Evolutionary conservation across 768 basidiomycete species (phyloP), one percentile per base, ranked within the genome.

Genomic region (Podaxis sp.): DNA sequence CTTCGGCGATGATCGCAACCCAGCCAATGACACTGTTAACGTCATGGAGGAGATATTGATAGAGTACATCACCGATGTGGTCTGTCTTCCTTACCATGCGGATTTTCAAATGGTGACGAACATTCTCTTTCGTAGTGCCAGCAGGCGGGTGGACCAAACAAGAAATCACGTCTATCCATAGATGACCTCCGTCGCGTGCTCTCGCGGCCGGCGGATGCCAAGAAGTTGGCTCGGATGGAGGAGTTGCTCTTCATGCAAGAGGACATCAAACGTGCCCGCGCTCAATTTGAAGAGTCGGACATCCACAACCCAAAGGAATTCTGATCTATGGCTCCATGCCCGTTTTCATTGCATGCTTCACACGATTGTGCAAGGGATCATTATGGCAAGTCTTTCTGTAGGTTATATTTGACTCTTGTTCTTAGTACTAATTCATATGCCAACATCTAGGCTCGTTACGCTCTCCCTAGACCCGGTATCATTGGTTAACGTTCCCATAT

Each of bases 1-100:
- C 30, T 97, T 96, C 74, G 95, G 95, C 11, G 95, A 97, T 72
- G 93, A 94, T 71, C 82, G 90, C 15, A 91, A 93, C 67, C 92
- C 94, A 0, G 89, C 93, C 2, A 89, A 85, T 41, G 95, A 97
- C 68, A 91, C 91, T 0, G 91, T 95, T 28, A 89, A 86, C 66
- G 90, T 96, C 41, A 91, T 96, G 92, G 94, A 96, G 71, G 94
- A 96, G 71, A 94, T 96, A 58, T 77, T 96, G 56, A 84, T 95
- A 48, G 93, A 95, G 73, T 95, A 92, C 66, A 92, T 97, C 67
- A 86, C 88, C 36, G 95, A 97, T 68, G 83, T 96, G 11, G 95
- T 96, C 71, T 66, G 93, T 84, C 64, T 67, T 60, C 51, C 11
- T 58, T 58, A 50, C 63, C 49, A 50, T 64, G 40, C 6, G 63